phyloP scores from a whole-genome alignment of 495 filamentous ascomycete genomes.

The Clavariopsis aquatica region DNA sequence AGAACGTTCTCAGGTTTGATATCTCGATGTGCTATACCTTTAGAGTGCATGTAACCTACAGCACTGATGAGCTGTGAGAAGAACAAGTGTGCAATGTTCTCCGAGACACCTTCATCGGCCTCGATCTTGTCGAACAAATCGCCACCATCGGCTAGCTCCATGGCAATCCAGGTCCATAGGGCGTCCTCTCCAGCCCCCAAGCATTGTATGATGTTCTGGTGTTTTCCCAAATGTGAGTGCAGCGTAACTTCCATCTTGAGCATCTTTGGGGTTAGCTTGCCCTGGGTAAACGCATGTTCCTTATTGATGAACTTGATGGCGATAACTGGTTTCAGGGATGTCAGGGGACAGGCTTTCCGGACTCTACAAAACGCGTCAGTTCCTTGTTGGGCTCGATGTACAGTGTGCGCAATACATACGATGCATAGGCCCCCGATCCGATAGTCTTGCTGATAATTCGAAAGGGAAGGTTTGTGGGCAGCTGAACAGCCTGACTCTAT shows the following conservation, averaged over 20 bases:
- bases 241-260: slow-evolving; percentile 85
- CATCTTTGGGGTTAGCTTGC: slow-evolving; percentile 84
- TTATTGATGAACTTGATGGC: slow-evolving; percentile 99
- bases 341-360: slow-evolving; percentile 82
- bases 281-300: slow-evolving; percentile 83
- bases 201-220: slow-evolving; percentile 91
- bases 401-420: slow-evolving; percentile 58
- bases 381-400: slow-evolving; percentile 1
- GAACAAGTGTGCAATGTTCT: slow-evolving; percentile 94
- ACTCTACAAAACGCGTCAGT: slow-evolving; percentile 59
- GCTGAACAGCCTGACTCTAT: slow-evolving; percentile 58
- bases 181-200: slow-evolving; percentile 82
- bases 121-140: slow-evolving; percentile 99
- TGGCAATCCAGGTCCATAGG: slow-evolving; percentile 96
- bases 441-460: slow-evolving; percentile 95
- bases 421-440: slow-evolving; percentile 94
- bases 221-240: slow-evolving; percentile 81
- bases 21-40: slow-evolving; percentile 50
- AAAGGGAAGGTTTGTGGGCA: slow-evolving; percentile 86
- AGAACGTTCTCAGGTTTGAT: slow-evolving; percentile 51
- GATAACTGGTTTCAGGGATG: slow-evolving; percentile 73
- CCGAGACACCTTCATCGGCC: slow-evolving; percentile 85
- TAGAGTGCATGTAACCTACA: slow-evolving; percentile 89
- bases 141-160: slow-evolving; percentile 94
- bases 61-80: slow-evolving; percentile 90